Percentiles rank a stretch among this genome's conserved stretches.
Evolutionary conservation across 2,329 filamentous ascomycete species (phyloP).

Genomic region (Chaetomium olivaceum): DNA sequence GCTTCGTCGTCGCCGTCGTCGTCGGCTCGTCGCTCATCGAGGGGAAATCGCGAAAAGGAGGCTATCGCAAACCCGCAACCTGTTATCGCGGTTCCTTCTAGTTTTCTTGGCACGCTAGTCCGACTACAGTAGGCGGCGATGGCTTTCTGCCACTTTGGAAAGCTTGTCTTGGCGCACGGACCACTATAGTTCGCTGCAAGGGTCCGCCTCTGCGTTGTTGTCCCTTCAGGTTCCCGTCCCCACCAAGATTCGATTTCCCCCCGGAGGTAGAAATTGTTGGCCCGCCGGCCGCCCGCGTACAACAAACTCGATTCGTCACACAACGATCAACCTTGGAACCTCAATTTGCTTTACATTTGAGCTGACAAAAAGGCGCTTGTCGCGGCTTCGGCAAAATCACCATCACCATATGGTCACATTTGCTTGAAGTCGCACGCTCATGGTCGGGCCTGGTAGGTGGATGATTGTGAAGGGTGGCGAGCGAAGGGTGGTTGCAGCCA

Average conservation of each 20-base stretch:
- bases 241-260: constrained; percentile 10
- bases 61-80: constrained; percentile 29
- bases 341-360: background rate
- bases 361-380: background rate
- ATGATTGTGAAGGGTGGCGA: constrained; percentile 5
- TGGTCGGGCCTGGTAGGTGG: background rate
- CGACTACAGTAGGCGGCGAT: constrained; percentile 12
- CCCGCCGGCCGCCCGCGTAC: no score
- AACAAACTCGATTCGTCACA: background rate
- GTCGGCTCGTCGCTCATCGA: background rate
- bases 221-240: constrained; percentile 8
- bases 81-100: constrained; percentile 25
- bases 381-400: background rate
- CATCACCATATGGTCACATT: background rate
- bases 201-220: background rate
- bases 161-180: constrained; percentile 5
- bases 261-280: background rate
- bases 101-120: constrained; percentile 18
- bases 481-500: constrained; percentile 6
- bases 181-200: background rate
- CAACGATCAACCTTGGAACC: background rate
- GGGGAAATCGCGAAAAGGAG: constrained; percentile 6
- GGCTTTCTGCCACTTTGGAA: background rate
- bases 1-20: background rate
- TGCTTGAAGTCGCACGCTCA: background rate